Conservation (phyloP, 2,329 filamentous ascomycete genomes). For the Sarocladium oryzae region DNA sequence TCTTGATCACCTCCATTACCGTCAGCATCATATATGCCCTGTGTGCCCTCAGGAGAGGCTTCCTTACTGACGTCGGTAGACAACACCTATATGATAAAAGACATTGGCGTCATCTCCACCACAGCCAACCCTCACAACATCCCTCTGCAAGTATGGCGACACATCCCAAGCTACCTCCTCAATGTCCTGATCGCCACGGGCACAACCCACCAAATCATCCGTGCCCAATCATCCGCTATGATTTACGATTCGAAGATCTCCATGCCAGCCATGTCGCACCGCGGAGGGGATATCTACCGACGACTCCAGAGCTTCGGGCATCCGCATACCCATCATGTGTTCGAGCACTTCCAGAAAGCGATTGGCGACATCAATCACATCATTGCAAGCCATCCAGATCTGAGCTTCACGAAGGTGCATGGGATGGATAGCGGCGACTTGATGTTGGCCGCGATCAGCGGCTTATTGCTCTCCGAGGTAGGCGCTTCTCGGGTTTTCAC, state of each 20-base stretch:
- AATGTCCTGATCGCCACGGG: constrained; percentile 1
- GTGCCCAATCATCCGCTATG: not conserved
- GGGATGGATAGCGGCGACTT: constrained; percentile 1
- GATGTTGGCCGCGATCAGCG: constrained; percentile 2
- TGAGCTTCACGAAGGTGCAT: not conserved
- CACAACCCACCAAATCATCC: constrained; percentile 8
- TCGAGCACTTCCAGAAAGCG: constrained; percentile 2
- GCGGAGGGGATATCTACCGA: not conserved
- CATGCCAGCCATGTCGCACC: not conserved
- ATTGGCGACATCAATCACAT: not conserved
- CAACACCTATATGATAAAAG: constrained; percentile 5
- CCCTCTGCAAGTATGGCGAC: not conserved
- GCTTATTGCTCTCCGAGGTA: not conserved
- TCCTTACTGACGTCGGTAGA: not conserved
- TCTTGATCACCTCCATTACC: constrained; percentile 1
- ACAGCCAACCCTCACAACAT: not conserved
- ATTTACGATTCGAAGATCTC: not conserved
- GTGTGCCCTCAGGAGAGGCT: not conserved
- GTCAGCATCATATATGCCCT: not conserved
- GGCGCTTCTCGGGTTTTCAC: not conserved
- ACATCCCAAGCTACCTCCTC: not conserved
- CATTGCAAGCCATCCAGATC: not conserved
- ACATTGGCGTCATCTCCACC: not conserved
- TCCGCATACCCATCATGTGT: not conserved
- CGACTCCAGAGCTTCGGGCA: not conserved